A percentile compares a stretch with the other conserved stretches of the same genome.
Conservation (phyloP, 106 monocot genomes). For the Amphibolis antarctica region DNA sequence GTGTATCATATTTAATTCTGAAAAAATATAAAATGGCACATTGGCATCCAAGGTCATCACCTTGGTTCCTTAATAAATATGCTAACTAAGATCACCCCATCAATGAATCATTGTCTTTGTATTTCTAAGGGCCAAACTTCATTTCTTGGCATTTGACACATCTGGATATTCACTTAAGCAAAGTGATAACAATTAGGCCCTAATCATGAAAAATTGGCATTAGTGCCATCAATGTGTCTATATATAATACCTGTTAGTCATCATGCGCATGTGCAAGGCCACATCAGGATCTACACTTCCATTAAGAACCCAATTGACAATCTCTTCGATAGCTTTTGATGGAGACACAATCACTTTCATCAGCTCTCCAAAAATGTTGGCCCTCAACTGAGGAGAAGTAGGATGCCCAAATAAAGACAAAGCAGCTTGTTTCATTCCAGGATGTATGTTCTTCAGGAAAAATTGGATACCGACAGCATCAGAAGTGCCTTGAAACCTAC, state of each 20-base stretch:
- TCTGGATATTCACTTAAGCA: no score
- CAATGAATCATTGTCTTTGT: no score
- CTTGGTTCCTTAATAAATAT: no score
- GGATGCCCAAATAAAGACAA: conserved; percentile 52
- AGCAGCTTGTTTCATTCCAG: conserved; percentile 60
- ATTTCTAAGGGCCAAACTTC: no score
- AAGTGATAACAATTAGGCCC: no score
- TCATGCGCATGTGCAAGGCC: conserved; percentile 88
- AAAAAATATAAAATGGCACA: no score
- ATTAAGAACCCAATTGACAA: conserved; percentile 60
- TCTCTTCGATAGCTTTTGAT: conserved; percentile 42
- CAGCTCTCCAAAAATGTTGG: conserved; percentile 91
- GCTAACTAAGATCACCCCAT: no score
- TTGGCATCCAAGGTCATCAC: no score
- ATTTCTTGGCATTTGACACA: no score
- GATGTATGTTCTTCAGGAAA: conserved; percentile 84
- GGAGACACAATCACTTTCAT: conserved; percentile 62
- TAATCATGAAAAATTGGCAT: no score
- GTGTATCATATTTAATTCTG: no score
- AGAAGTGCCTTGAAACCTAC: conserved; percentile 80
- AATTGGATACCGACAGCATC: conserved; percentile 92
- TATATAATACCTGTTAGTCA: conserved; percentile 59
- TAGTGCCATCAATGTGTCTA: no score
- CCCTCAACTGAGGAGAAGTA: conserved; percentile 35
- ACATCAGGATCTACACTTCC: conserved; percentile 58